These are phyloP conservation scores for Whalleya microplaca DNA, from an alignment of 2,329 filamentous ascomycete genomes.

Conservation along the genomic window DNA sequence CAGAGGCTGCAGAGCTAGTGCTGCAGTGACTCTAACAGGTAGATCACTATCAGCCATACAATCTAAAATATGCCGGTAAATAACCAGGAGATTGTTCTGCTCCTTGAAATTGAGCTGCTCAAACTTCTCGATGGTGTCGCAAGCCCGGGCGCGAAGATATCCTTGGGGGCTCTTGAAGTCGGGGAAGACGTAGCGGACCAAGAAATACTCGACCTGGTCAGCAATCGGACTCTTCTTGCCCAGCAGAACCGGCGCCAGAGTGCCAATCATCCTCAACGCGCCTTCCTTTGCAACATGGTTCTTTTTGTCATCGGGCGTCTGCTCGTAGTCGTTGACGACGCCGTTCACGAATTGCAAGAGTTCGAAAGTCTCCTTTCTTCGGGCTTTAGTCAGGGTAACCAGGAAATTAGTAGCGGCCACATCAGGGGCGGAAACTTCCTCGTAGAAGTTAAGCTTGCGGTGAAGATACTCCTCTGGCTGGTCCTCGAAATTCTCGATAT, in stretches of 20 bases:
- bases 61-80: slow-evolving; percentile 95
- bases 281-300: slow-evolving; percentile 95
- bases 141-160: slow-evolving; percentile 90
- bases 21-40: slow-evolving; percentile 91
- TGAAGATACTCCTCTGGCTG: slow-evolving; percentile 97
- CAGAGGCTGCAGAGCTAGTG: slow-evolving; percentile 89
- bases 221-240: slow-evolving; percentile 99
- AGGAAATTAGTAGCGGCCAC: slow-evolving; percentile 97
- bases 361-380: slow-evolving; percentile 94
- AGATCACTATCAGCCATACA: slow-evolving; percentile 95
- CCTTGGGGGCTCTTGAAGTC: slow-evolving; percentile 93
- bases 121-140: slow-evolving; percentile 97
- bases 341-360: slow-evolving; percentile 94
- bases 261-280: slow-evolving; percentile 95
- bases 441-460: slow-evolving; percentile 96
- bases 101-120: slow-evolving; percentile 98
- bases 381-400: slow-evolving; percentile 88
- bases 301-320: slow-evolving; percentile 83
- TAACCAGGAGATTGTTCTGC: slow-evolving; percentile 89
- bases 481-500: slow-evolving; percentile 90
- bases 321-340: slow-evolving; percentile 91
- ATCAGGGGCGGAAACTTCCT: slow-evolving; percentile 93
- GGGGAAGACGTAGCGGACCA: slow-evolving; percentile 96
- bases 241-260: slow-evolving; percentile 88
- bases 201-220: slow-evolving; percentile 97